Conservation (phyloP, 2,329 filamentous ascomycete genomes). For the Hymenoscyphus albidus region DNA sequence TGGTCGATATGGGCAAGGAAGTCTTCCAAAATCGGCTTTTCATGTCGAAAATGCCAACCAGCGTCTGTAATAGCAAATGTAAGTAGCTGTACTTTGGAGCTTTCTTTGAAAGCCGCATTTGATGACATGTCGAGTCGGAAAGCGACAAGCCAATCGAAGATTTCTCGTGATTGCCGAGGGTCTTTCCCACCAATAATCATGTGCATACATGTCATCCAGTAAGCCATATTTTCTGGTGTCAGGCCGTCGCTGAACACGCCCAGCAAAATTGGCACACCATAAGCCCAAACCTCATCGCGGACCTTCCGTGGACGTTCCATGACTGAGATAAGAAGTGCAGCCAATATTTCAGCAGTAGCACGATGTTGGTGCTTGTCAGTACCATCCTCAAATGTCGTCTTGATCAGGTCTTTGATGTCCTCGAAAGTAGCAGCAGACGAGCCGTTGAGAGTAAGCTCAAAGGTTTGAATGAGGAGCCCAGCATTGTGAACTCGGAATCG, state of each 20-base stretch:
- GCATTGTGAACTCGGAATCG: constrained; percentile 87
- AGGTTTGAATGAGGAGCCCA: constrained; percentile 81
- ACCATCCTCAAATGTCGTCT: constrained; percentile 80
- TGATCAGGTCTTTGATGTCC: constrained; percentile 78
- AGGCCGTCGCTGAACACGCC: constrained; percentile 85
- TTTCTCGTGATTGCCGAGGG: constrained; percentile 79
- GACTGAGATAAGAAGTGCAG: constrained; percentile 76
- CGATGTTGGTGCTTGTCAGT: constrained; percentile 97
- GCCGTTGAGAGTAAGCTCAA: constrained; percentile 82
- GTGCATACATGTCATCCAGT: constrained; percentile 94
- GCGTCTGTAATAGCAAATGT: constrained; percentile 83
- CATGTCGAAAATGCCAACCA: constrained; percentile 94
- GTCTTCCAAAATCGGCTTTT: constrained; percentile 82
- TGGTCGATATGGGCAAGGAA: constrained; percentile 92
- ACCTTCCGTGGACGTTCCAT: constrained; percentile 72
- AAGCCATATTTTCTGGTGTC: constrained; percentile 88
- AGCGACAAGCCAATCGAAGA: constrained; percentile 75
- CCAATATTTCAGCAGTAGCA: constrained; percentile 89
- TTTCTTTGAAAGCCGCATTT: constrained; percentile 98
- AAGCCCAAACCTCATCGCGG: constrained; percentile 77
- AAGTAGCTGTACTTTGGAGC: constrained; percentile 87
- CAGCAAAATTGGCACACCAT: constrained; percentile 82
- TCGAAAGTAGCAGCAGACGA: constrained; percentile 75
- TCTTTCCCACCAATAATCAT: constrained; percentile 85
- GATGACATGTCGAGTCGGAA: constrained; percentile 93